phyloP scores from a whole-genome alignment of 495 filamentous ascomycete species.

The Filosporella fistucella region DNA sequence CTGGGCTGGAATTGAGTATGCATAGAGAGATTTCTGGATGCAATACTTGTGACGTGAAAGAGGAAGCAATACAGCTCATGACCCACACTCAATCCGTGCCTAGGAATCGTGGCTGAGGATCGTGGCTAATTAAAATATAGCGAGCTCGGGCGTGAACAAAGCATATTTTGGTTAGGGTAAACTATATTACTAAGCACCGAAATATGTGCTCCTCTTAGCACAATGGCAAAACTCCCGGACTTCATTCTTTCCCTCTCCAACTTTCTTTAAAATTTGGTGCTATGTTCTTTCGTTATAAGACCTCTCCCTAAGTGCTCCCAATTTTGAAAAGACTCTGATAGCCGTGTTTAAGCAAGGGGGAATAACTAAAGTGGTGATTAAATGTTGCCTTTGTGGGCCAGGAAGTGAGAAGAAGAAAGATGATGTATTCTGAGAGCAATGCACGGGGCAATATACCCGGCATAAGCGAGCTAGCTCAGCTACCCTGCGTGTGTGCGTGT shows the following conservation, averaged over 20 bases:
- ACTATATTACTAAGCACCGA: slow-evolving; percentile 5
- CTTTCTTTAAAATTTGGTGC: slow-evolving; percentile 9
- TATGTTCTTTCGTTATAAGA: slow-evolving; percentile 11
- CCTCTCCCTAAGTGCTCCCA: slow-evolving; percentile 15
- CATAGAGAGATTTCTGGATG: too few species aligned
- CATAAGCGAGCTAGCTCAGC: too few species aligned
- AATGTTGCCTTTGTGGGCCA: neutral
- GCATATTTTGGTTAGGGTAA: slow-evolving; percentile 8
- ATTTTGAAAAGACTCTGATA: slow-evolving; percentile 13
- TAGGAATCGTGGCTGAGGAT: slow-evolving; percentile 5
- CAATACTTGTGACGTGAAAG: too few species aligned
- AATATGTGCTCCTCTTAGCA: slow-evolving; percentile 7
- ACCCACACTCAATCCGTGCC: too few species aligned
- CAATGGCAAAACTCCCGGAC: slow-evolving; percentile 15
- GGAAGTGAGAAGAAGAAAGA: neutral
- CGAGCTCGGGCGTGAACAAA: slow-evolving; percentile 2
- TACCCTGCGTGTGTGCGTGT: too few species aligned
- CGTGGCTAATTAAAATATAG: slow-evolving; percentile 3
- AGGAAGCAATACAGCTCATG: too few species aligned
- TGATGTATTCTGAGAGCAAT: too few species aligned
- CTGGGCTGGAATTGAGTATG: too few species aligned
- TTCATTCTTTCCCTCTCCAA: slow-evolving; percentile 14
- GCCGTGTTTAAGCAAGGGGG: slow-evolving; percentile 10
- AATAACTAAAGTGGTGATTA: slow-evolving; percentile 10
- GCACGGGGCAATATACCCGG: too few species aligned